A percentile compares a stretch with the other conserved stretches of the same genome.
Evolutionary conservation across 495 filamentous ascomycete genomes (phyloP).

Genomic region (Xylaria palmicola): DNA sequence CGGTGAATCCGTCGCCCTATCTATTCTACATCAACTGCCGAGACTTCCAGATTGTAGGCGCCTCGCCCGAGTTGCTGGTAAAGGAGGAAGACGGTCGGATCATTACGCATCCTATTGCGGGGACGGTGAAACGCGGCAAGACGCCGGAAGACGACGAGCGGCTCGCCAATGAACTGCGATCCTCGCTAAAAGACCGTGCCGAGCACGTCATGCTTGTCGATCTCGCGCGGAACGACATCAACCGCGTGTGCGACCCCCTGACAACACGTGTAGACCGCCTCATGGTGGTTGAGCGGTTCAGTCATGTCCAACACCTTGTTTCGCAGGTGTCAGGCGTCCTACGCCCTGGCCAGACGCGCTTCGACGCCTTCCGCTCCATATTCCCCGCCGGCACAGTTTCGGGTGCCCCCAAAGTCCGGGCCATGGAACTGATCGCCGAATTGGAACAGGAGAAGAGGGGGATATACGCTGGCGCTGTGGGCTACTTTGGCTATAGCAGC

Average conservation of each 20-base stretch:
- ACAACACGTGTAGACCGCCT: constrained; percentile 86
- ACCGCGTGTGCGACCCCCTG: constrained; percentile 88
- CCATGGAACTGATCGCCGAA: constrained; percentile 96
- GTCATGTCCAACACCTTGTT: constrained; percentile 94
- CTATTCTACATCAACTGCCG: constrained; percentile 92
- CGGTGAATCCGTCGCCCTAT: constrained; percentile 93
- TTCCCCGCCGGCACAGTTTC: constrained; percentile 95
- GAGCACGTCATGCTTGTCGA: constrained; percentile 99
- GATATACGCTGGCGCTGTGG: constrained; percentile 95
- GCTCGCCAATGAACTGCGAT: constrained; percentile 74
- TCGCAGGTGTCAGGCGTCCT: constrained; percentile 90
- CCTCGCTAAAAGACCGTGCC: constrained; percentile 87
- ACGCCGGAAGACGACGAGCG: constrained; percentile 75
- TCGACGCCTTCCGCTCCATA: constrained; percentile 93
- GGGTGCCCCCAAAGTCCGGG: constrained; percentile 91
- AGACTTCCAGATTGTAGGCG: constrained; percentile 92
- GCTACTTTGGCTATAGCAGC: constrained; percentile 78
- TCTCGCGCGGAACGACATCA: constrained; percentile 92
- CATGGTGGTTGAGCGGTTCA: constrained; percentile 96
- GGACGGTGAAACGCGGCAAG: constrained; percentile 85
- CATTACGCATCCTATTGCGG: constrained; percentile 95
- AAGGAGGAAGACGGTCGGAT: constrained; percentile 85
- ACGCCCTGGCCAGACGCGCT: constrained; percentile 78
- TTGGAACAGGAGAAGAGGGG: constrained; percentile 90
- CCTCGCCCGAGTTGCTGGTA: constrained; percentile 88